Evolutionary conservation across 495 filamentous ascomycete species (phyloP), one percentile per base, ranked within the genome.

Genomic region (Penicillium pulvis): DNA sequence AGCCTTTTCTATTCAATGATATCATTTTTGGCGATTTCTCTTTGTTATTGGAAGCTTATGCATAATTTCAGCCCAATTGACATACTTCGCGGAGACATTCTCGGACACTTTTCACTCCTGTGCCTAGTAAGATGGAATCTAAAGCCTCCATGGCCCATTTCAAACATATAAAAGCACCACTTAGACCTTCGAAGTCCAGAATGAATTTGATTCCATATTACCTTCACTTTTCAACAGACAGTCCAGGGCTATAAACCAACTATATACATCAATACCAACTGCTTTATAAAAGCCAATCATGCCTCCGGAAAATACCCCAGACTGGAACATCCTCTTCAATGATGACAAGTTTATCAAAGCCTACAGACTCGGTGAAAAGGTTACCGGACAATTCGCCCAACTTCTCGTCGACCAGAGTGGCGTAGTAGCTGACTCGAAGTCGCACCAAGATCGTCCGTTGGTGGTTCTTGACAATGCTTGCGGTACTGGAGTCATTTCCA

Each of bases 381-480:
- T 69, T 39, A 76, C 75, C 2, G 70, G 66, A 0, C 48, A 56
- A 11, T 77, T 74, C 17, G 74, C 66, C 8, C 31, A 58, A 24
- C 26, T 55, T 1, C 69, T 77, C 4, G 60, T 79, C 12, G 59
- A 67, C 4, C 68, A 75, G 51, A 71, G 66, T 47, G 67, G 67
- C 33, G 6, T 70, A 11, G 20, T 57, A 19, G 48, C 30, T 6
- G 43, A 71, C 7, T 56, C 66, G n/a, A 63, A 62, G 19, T 47
- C 59, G 19, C 55, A 53, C 17, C 63, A 55, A 10, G 45, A 64
- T 41, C 53, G 58, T 11, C 57, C 65, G n/a, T 59, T 72, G 1
- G 58, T 70, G 11, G 62, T 78, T 16, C 55, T 79, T 17, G 77
- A 79, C 41, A 72, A 74, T 56, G 76, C 72, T 5, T 79, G 75